Base-by-base conservation (phyloP, 202 grass and related monocot genomes). In the Elaeis oleifera region DNA sequence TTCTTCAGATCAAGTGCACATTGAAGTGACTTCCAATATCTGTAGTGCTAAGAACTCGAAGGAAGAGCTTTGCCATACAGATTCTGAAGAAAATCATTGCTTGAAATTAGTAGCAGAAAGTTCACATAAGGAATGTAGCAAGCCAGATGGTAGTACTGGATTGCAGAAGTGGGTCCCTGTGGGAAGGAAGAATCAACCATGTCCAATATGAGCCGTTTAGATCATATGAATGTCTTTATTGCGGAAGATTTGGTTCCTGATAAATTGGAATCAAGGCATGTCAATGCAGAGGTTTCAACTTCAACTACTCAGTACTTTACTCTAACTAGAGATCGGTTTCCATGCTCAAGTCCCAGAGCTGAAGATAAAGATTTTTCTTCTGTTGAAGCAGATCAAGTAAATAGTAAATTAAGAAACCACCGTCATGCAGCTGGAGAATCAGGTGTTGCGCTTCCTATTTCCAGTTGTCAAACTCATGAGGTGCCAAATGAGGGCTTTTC, bases 101-200 rank as follows among this genome's bases (percentile, higher is more conserved):
- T 53, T 60, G 48, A 81, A 78, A 22, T 36, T 61, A 51, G 49
- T 39, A 39, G 25, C 53, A 15, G 70, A 81, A 50, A 74, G 49
- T 71, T 71, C 58, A 59, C 48, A 65, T 61, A 67, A 31, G 62
- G 78, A 85, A 78, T 57, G 17, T 20, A 61, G 55, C 72, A 81
- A 68, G 20, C 72, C 59, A 31, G 62, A 71, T 66, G 61, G 59
- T 67, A 22, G 62, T 54, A 18, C 61, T 66, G 75, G 55, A 54
- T 51, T 76, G 63, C 78, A 81, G 63, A 85, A 78, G 56, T 84
- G 78, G 74, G 71, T 84, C 64, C 81, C 86, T 66, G 51, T 89
- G 28, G 71, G 51, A 21, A 89, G 64, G 63, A 79, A 65, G 63
- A 81, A 58, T 52, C 5, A 18, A 18, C 49, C 8, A 26, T 65